Conservation (phyloP, 2,329 filamentous ascomycete genomes). For the Raffaelea ambrosiae region DNA sequence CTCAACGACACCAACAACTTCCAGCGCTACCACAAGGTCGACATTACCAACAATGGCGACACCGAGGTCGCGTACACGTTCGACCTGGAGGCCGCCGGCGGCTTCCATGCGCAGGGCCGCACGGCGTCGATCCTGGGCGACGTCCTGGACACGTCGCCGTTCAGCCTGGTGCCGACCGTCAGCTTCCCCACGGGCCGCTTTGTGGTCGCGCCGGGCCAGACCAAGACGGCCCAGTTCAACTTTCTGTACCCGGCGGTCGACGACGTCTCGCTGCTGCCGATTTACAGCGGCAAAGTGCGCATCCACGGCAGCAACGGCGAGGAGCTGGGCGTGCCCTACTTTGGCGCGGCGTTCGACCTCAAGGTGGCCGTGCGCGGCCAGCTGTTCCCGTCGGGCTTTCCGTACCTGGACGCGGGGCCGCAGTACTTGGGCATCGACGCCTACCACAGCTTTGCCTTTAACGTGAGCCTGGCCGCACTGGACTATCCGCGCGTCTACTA, state of each 20-base stretch:
- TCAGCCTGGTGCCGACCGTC: neutral
- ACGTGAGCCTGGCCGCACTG: constrained; percentile 9
- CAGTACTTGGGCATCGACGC: neutral
- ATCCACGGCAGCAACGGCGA: constrained; percentile 22
- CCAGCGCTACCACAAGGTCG: constrained; percentile 16
- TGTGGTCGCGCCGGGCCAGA: constrained; percentile 15
- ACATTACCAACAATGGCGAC: constrained; percentile 27
- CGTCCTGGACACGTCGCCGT: neutral
- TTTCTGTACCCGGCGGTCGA: neutral
- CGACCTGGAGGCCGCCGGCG: constrained; percentile 11
- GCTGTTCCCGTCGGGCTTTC: neutral
- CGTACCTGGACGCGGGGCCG: neutral
- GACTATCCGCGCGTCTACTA: constrained; percentile 20
- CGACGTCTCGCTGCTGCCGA: constrained; percentile 16
- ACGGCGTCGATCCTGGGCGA: neutral
- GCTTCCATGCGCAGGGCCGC: neutral
- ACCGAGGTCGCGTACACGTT: constrained; percentile 24
- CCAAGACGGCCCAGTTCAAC: constrained; percentile 10
- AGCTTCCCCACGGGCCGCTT: constrained; percentile 7
- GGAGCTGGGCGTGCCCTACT: constrained; percentile 22
- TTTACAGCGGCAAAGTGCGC: constrained; percentile 25
- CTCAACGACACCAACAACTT: constrained; percentile 35
- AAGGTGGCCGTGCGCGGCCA: neutral
- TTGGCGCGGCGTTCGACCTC: constrained; percentile 11
- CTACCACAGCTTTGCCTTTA: neutral